A percentile compares a stretch with the other conserved stretches of the same genome.
phyloP scores from a whole-genome alignment of 176 grass and related monocot genomes.

The Oryza glaberrima region DNA sequence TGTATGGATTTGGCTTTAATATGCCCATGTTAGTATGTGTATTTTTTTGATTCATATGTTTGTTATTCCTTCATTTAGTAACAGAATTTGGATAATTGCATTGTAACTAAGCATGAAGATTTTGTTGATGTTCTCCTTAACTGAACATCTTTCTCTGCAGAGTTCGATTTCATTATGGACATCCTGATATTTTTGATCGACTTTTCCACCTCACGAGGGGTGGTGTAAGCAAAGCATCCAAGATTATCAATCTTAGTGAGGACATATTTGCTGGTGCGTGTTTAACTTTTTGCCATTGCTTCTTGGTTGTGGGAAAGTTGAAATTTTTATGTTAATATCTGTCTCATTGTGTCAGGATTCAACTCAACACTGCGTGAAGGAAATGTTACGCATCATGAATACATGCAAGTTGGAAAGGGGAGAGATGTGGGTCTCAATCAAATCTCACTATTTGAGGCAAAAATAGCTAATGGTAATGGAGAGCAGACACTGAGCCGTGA shows the following conservation, averaged over 20 bases:
- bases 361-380: constrained; percentile 95
- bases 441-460: constrained; percentile 94
- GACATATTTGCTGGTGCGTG: constrained; percentile 89
- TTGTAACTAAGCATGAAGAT: neutral
- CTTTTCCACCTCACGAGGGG: constrained; percentile 95
- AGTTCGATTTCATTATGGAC: constrained; percentile 96
- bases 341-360: constrained; percentile 60
- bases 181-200: constrained; percentile 96
- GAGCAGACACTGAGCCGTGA: constrained; percentile 91
- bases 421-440: constrained; percentile 97
- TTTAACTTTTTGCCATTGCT: constrained; percentile 18
- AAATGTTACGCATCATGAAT: constrained; percentile 97
- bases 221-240: constrained; percentile 96
- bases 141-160: constrained; percentile 33
- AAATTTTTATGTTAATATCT: constrained; percentile 19
- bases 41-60: constrained; percentile 6
- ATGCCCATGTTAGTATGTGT: neutral
- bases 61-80: constrained; percentile 1
- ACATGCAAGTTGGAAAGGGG: constrained; percentile 99
- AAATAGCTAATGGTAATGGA: constrained; percentile 91
- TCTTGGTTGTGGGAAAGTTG: constrained; percentile 3
- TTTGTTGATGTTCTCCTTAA: neutral
- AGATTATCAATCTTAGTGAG: constrained; percentile 96
- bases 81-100: neutral
- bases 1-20: neutral